Evolutionary conservation across 441 rosid species (phyloP).

Genomic region (Flueggea neowawraea): DNA sequence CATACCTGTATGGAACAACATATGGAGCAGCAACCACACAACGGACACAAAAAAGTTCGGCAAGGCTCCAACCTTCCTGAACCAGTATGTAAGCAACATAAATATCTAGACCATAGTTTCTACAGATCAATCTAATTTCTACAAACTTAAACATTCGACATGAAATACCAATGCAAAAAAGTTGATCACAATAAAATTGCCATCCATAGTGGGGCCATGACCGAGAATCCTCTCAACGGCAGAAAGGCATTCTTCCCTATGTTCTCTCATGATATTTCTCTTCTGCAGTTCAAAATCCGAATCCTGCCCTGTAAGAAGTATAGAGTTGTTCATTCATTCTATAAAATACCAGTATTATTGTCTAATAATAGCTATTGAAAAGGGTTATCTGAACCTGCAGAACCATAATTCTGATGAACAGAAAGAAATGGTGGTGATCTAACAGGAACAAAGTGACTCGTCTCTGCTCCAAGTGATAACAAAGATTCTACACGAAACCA

Average conservation of each 20-base stretch:
- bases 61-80: conserved; percentile 98
- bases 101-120: conserved; percentile 4
- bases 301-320: conserved; percentile 26
- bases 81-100: conserved; percentile 11
- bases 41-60: conserved; percentile 67
- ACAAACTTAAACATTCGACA: neutral
- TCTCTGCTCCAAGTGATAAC: conserved; percentile 46
- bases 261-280: conserved; percentile 35
- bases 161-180: conserved; percentile 83
- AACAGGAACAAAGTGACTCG: conserved; percentile 40
- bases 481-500: conserved; percentile 42
- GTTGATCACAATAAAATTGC: conserved; percentile 75
- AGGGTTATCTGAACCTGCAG: conserved; percentile 27
- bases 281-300: conserved; percentile 33
- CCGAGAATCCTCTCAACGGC: conserved; percentile 59
- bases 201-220: conserved; percentile 37
- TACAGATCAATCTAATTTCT: conserved; percentile 5
- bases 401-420: conserved; percentile 17
- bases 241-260: conserved; percentile 64
- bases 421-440: conserved; percentile 71
- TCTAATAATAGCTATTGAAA: neutral
- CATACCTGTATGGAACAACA: conserved; percentile 90
- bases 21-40: conserved; percentile 91
- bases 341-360: neutral
- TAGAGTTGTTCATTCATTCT: neutral